Percentiles rank a stretch among this genome's conserved stretches.
These are phyloP conservation scores for Geotrichum citri-aurantii DNA, from an alignment of 1,139 yeast species.

Conservation along the genomic window DNA sequence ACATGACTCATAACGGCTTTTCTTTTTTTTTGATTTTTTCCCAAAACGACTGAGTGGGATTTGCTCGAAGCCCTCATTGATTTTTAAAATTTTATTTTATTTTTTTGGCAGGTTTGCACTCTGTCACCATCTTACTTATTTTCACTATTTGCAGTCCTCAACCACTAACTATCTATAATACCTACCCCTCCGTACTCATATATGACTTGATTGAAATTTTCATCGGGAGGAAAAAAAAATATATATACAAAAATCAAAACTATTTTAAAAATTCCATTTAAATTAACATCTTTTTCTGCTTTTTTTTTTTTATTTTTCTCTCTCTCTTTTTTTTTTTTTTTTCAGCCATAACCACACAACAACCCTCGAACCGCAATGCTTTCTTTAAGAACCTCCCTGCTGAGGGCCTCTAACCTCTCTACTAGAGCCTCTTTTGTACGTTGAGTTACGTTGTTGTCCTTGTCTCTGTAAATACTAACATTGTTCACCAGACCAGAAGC, in stretches of 20 bases:
- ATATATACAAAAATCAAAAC: background rate
- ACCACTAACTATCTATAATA: background rate
- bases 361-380: conserved; percentile 1
- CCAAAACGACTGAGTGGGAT: too few species aligned
- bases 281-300: background rate
- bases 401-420: conserved; percentile 8
- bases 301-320: background rate
- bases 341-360: background rate
- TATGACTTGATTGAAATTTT: conserved; percentile 7
- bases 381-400: conserved; percentile 9
- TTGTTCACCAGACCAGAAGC: conserved; percentile 7
- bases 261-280: background rate
- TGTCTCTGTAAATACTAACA: background rate
- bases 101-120: too few species aligned
- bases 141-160: background rate
- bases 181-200: background rate
- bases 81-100: too few species aligned
- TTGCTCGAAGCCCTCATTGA: too few species aligned
- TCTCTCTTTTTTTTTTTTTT: background rate
- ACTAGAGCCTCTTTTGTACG: conserved; percentile 6
- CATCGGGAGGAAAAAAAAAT: background rate
- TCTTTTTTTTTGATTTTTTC: background rate
- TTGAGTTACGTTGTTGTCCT: background rate
- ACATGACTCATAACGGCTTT: background rate
- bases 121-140: background rate